phyloP scores from a whole-genome alignment of 1,284 basidiomycete genomes.

The Cystodermella granulosa region DNA sequence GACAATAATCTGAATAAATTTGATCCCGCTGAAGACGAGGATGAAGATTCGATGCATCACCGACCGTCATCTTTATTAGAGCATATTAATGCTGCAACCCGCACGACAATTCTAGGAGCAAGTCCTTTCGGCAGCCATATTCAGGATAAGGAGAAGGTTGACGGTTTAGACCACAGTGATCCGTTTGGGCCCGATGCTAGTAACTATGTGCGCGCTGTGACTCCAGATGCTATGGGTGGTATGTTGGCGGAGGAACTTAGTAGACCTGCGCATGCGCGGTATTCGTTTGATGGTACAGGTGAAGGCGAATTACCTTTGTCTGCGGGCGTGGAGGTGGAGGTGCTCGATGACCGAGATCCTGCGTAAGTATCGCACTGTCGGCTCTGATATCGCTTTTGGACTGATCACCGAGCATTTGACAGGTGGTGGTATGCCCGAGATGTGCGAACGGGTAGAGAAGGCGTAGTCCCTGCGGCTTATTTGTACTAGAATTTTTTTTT shows the following conservation, averaged over 20 bases:
- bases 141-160: constrained; percentile 42
- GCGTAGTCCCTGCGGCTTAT: constrained; percentile 85
- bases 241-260: constrained; percentile 62
- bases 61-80: constrained; percentile 76
- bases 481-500: constrained; percentile 52
- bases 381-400: constrained; percentile 3
- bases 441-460: constrained; percentile 70
- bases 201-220: constrained; percentile 70
- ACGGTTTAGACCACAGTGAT: constrained; percentile 44
- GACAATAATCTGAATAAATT: constrained; percentile 63
- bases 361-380: constrained; percentile 50
- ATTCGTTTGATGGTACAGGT: constrained; percentile 71
- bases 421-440: constrained; percentile 93
- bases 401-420: constrained; percentile 12
- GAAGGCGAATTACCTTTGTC: constrained; percentile 70
- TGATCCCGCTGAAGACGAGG: constrained; percentile 61
- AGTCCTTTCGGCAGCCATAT: constrained; percentile 49
- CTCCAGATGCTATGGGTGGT: constrained; percentile 67
- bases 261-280: constrained; percentile 70
- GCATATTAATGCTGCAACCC: constrained; percentile 83
- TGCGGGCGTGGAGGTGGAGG: constrained; percentile 67
- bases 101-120: constrained; percentile 67
- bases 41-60: constrained; percentile 67
- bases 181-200: constrained; percentile 68
- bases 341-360: constrained; percentile 73